These are phyloP conservation scores for Erysiphe pulchra DNA, from an alignment of 2,329 filamentous ascomycete genomes.

Conservation along the genomic window DNA sequence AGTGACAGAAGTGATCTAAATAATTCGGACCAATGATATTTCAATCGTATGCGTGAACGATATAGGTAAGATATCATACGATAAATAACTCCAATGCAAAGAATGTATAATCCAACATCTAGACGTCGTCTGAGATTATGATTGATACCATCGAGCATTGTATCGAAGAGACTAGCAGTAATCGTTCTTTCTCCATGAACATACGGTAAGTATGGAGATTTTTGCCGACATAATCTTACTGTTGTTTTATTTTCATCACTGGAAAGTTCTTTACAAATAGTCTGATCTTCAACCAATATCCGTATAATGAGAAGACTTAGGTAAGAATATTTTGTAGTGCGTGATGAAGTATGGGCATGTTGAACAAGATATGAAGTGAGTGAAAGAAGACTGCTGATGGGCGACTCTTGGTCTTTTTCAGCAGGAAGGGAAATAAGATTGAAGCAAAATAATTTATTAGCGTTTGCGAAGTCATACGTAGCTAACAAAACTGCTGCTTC, in stretches of 20 bases:
- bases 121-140: conserved; percentile 75
- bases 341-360: conserved; percentile 62
- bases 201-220: conserved; percentile 60
- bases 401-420: conserved; percentile 41
- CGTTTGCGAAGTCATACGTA: conserved; percentile 78
- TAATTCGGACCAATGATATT: conserved; percentile 87
- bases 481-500: conserved; percentile 61
- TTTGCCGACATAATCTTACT: conserved; percentile 70
- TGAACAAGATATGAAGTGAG: conserved; percentile 81
- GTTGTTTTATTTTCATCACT: conserved; percentile 46
- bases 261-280: conserved; percentile 62
- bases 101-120: conserved; percentile 61
- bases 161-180: conserved; percentile 55
- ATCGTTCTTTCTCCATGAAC: conserved; percentile 48
- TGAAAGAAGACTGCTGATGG: conserved; percentile 63
- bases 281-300: conserved; percentile 63
- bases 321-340: conserved; percentile 61
- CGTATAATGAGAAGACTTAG: conserved; percentile 67
- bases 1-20: conserved; percentile 76
- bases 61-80: conserved; percentile 67
- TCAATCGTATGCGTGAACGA: conserved; percentile 52
- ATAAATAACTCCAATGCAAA: conserved; percentile 58
- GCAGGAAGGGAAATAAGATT: conserved; percentile 43
- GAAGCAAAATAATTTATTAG: conserved; percentile 86
- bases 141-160: conserved; percentile 73